A percentile compares a stretch with the other conserved stretches of the same genome.
Evolutionary conservation across 768 basidiomycete species (phyloP).

Genomic region (Lentinula aciculospora): DNA sequence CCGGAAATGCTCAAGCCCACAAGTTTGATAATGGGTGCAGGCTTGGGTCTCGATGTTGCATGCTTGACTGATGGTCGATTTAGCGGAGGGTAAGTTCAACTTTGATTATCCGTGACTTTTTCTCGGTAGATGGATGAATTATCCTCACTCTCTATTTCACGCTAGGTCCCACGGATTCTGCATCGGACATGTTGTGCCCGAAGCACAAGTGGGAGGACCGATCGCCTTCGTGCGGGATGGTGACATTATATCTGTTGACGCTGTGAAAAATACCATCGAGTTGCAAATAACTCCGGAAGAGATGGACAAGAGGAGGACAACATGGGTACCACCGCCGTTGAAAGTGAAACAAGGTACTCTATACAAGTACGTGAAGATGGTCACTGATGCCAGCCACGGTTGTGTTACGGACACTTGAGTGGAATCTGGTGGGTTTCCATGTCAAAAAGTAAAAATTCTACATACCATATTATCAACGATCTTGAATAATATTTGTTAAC

Average conservation of each 20-base stretch:
- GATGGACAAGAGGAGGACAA: conserved; percentile 60
- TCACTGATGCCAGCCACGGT: conserved; percentile 87
- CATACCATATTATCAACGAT: neutral
- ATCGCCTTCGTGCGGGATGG: conserved; percentile 89
- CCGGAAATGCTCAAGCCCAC: conserved; percentile 99
- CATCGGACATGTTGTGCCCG: conserved; percentile 95
- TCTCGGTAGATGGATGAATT: conserved; percentile 2
- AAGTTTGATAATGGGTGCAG: conserved; percentile 97
- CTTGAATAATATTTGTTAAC: neutral
- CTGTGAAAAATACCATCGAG: conserved; percentile 79
- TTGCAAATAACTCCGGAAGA: conserved; percentile 75
- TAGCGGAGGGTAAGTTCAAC: conserved; percentile 80
- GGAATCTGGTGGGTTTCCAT: neutral
- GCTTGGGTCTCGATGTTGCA: conserved; percentile 91
- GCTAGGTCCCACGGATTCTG: conserved; percentile 91
- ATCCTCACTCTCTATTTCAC: conserved; percentile 12
- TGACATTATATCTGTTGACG: conserved; percentile 84
- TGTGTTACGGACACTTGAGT: conserved; percentile 82
- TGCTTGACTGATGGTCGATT: conserved; percentile 98
- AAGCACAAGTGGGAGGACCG: conserved; percentile 91
- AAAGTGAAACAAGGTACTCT: conserved; percentile 79
- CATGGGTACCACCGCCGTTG: conserved; percentile 82
- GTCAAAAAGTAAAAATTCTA: neutral
- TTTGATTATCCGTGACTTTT: neutral
- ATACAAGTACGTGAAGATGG: conserved; percentile 85